Percentiles rank a stretch among this genome's conserved stretches.
phyloP scores from a whole-genome alignment of 768 basidiomycete genomes.

The Psilocybe azurescens region DNA sequence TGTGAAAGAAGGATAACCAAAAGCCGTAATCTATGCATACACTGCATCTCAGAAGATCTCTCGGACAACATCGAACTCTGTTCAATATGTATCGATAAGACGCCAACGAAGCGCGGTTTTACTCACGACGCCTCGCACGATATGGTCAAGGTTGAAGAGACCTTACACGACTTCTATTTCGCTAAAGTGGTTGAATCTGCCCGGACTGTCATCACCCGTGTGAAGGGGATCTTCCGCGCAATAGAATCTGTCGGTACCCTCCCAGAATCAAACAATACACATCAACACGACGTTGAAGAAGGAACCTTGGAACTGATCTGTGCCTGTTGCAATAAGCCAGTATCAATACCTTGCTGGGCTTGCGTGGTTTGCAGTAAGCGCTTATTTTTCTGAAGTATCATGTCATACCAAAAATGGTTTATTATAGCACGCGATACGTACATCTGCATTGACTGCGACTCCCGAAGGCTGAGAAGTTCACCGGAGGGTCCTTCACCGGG shows the following conservation, averaged over 20 bases:
- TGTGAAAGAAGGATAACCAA: constrained; percentile 38
- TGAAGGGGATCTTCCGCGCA: constrained; percentile 32
- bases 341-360: constrained; percentile 30
- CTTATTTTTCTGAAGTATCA: not conserved
- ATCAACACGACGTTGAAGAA: not conserved
- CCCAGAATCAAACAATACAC: constrained; percentile 3
- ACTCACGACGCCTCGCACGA: constrained; percentile 37
- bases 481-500: constrained; percentile 22
- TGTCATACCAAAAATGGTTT: not conserved
- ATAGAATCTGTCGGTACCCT: constrained; percentile 22
- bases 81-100: constrained; percentile 33
- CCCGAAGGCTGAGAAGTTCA: constrained; percentile 14
- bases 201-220: constrained; percentile 24
- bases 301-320: constrained; percentile 17
- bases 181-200: constrained; percentile 32
- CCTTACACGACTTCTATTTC: constrained; percentile 37
- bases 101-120: constrained; percentile 33
- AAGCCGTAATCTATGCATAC: constrained; percentile 34
- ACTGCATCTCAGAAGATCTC: constrained; percentile 38
- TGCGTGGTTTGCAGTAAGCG: constrained; percentile 29
- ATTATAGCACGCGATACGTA: constrained; percentile 34
- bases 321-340: constrained; percentile 25
- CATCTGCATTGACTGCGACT: constrained; percentile 37
- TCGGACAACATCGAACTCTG: constrained; percentile 41
- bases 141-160: constrained; percentile 36